phyloP scores from a whole-genome alignment of 768 basidiomycete species.

The Scleroderma bovista region DNA sequence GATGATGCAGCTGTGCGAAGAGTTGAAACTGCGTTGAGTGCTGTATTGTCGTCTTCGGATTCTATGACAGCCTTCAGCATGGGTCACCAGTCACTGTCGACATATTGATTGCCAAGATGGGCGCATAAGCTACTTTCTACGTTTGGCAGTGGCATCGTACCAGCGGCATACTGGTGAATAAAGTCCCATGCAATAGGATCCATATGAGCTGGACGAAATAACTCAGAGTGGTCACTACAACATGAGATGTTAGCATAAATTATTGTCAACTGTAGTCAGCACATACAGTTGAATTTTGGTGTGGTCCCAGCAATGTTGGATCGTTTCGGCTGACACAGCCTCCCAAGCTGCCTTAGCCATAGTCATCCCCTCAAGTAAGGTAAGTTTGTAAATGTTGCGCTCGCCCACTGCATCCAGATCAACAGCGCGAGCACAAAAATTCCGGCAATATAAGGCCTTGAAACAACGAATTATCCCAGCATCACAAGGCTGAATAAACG shows the following conservation, averaged over 20 bases:
- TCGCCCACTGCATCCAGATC: slow-evolving; percentile 28
- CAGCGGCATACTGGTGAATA: slow-evolving; percentile 12
- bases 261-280: too few species aligned
- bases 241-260: too few species aligned
- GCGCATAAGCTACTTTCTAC: slow-evolving; percentile 7
- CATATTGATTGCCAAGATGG: slow-evolving; percentile 7
- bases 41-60: slow-evolving; percentile 1
- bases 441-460: slow-evolving; percentile 30
- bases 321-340: slow-evolving; percentile 20
- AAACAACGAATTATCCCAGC: slow-evolving; percentile 20
- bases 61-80: too few species aligned
- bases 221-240: too few species aligned
- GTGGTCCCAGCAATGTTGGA: slow-evolving; percentile 33
- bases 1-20: background rate
- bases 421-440: slow-evolving; percentile 23
- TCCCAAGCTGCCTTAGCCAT: slow-evolving; percentile 31
- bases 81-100: slow-evolving; percentile 1
- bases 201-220: too few species aligned
- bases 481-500: slow-evolving; percentile 31
- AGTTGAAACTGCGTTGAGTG: background rate
- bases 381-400: slow-evolving; percentile 32
- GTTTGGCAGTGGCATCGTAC: slow-evolving; percentile 10
- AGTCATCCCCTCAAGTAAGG: slow-evolving; percentile 31
- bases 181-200: too few species aligned
- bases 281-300: slow-evolving; percentile 19